Percentiles rank a stretch among this genome's conserved stretches.
These are phyloP conservation scores for Leishmania tropica DNA, from an alignment of 208 protist species.

Conservation along the genomic window DNA sequence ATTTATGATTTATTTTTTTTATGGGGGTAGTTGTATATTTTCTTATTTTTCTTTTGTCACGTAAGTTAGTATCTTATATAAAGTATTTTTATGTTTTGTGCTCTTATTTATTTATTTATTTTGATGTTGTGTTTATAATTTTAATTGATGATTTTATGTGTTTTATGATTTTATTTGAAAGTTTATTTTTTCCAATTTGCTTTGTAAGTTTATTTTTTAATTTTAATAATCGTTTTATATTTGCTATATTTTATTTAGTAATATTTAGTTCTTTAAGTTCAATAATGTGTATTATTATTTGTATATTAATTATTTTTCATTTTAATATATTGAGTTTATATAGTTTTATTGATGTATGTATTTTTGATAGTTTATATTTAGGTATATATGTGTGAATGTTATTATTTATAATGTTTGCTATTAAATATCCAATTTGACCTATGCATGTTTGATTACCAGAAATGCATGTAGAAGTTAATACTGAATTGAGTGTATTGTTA, in stretches of 20 bases:
- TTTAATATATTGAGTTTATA: slow-evolving; percentile 80
- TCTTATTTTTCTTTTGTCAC: slow-evolving; percentile 67
- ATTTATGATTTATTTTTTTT: slow-evolving; percentile 84
- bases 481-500: slow-evolving; percentile 75
- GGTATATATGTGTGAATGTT: slow-evolving; percentile 60
- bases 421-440: slow-evolving; percentile 73
- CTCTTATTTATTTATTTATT: slow-evolving; percentile 58
- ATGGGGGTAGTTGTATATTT: slow-evolving; percentile 63
- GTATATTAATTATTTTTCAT: slow-evolving; percentile 62
- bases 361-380: slow-evolving; percentile 67
- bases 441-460: slow-evolving; percentile 69
- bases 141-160: slow-evolving; percentile 69
- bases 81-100: slow-evolving; percentile 49
- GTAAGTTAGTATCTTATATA: slow-evolving; percentile 54
- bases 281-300: slow-evolving; percentile 48
- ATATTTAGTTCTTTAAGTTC: slow-evolving; percentile 47
- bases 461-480: slow-evolving; percentile 80
- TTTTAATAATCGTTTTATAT: slow-evolving; percentile 69
- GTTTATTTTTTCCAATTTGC: slow-evolving; percentile 81
- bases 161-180: slow-evolving; percentile 86
- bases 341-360: slow-evolving; percentile 41
- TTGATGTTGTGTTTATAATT: slow-evolving; percentile 64
- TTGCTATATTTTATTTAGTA: slow-evolving; percentile 41
- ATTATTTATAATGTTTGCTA: slow-evolving; percentile 76
- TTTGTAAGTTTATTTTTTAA: slow-evolving; percentile 86